phyloP scores from a whole-genome alignment of 805 yeast genomes.

The Jamesozyma gamospora region DNA sequence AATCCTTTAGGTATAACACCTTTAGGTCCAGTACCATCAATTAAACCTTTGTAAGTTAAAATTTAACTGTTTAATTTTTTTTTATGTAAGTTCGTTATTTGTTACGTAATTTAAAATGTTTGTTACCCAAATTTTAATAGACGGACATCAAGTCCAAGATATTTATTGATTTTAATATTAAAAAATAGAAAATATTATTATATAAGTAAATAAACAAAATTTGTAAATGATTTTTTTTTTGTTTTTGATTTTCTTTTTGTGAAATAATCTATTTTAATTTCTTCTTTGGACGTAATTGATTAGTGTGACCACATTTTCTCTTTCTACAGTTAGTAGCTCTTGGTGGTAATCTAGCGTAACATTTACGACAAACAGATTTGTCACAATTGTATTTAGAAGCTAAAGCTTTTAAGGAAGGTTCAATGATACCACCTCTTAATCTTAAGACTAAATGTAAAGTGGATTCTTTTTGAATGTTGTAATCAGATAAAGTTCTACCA shows the following conservation, averaged over 20 bases:
- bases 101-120: too few relatives aligned
- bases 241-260: too few relatives aligned
- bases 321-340: slow-evolving; percentile 99
- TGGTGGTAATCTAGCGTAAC: slow-evolving; percentile 99
- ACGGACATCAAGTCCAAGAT: too few relatives aligned
- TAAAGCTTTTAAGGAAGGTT: slow-evolving; percentile 94
- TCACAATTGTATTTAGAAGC: slow-evolving; percentile 99
- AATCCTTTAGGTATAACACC: slow-evolving; percentile 84
- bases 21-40: slow-evolving; percentile 76
- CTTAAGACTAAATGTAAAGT: slow-evolving; percentile 61
- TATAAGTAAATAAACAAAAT: slow-evolving; percentile 15
- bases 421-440: slow-evolving; percentile 77
- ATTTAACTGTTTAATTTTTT: too few relatives aligned
- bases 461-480: slow-evolving; percentile 64
- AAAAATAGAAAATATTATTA: not conserved
- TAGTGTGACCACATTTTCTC: slow-evolving; percentile 99
- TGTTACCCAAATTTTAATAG: too few relatives aligned
- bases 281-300: slow-evolving; percentile 99
- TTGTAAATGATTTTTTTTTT: too few relatives aligned
- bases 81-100: too few relatives aligned
- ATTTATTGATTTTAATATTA: too few relatives aligned
- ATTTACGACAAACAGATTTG: slow-evolving; percentile 93
- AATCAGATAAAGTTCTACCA: slow-evolving; percentile 61
- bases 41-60: slow-evolving; percentile 39
- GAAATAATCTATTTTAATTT: slow-evolving; percentile 67